These are phyloP conservation scores for Aspergillus alliaceus DNA, from an alignment of 2,329 filamentous ascomycete genomes.

Conservation along the genomic window DNA sequence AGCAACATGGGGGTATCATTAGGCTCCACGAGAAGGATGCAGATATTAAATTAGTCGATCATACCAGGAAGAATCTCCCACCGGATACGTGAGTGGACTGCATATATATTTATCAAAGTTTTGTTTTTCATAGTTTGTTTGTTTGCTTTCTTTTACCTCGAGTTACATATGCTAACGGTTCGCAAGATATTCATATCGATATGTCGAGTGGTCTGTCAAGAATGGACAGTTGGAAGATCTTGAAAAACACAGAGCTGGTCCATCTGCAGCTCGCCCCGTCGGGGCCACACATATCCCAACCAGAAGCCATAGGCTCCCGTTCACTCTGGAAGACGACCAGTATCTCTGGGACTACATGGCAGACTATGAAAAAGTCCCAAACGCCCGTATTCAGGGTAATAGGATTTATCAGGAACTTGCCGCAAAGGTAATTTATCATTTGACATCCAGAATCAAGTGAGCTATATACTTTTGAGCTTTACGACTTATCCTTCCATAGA, in stretches of 20 bases:
- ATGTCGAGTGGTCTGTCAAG: slow-evolving; percentile 56
- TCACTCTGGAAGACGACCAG: slow-evolving; percentile 46
- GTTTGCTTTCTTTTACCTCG: not conserved
- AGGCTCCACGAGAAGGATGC: slow-evolving; percentile 56
- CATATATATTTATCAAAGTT: not conserved
- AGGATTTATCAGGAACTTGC: slow-evolving; percentile 48
- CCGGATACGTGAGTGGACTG: slow-evolving; percentile 44
- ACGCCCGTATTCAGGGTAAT: slow-evolving; percentile 39
- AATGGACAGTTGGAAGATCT: slow-evolving; percentile 50
- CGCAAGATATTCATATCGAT: slow-evolving; percentile 56
- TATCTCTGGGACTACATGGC: slow-evolving; percentile 46
- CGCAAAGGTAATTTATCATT: slow-evolving; percentile 31
- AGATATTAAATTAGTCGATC: slow-evolving; percentile 61
- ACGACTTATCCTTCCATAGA: slow-evolving; percentile 23
- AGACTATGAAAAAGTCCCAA: slow-evolving; percentile 31
- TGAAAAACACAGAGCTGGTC: slow-evolving; percentile 49
- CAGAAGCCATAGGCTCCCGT: slow-evolving; percentile 34
- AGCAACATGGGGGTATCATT: slow-evolving; percentile 57
- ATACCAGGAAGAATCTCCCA: slow-evolving; percentile 51
- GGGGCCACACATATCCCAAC: slow-evolving; percentile 41
- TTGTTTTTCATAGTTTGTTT: slow-evolving; percentile 1
- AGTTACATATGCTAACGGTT: slow-evolving; percentile 13
- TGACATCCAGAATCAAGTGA: not conserved
- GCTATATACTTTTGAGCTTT: slow-evolving; percentile 8
- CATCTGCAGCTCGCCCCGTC: slow-evolving; percentile 44